Percentiles rank a stretch among this genome's conserved stretches.
These are phyloP conservation scores for Dactylellina cionopaga DNA, from an alignment of 2,329 filamentous ascomycete species.

Conservation along the genomic window DNA sequence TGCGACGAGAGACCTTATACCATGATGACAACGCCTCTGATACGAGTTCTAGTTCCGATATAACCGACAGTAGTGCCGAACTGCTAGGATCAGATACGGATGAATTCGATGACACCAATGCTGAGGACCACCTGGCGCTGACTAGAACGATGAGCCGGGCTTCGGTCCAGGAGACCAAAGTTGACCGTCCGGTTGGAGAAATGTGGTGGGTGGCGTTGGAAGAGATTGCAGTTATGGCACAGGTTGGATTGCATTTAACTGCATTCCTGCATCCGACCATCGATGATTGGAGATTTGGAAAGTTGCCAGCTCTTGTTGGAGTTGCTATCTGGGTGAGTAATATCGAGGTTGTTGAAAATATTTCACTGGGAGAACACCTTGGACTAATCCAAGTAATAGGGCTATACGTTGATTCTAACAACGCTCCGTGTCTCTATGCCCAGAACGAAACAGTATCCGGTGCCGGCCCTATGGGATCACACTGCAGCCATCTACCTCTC, in stretches of 20 bases:
- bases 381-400: slow-evolving; percentile 54
- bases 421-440: slow-evolving; percentile 73
- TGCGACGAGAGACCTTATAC: neutral
- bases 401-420: slow-evolving; percentile 79
- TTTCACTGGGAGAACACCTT: too few relatives aligned
- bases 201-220: slow-evolving; percentile 76
- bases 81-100: slow-evolving; percentile 61
- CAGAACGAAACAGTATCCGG: slow-evolving; percentile 70
- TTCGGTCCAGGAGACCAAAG: slow-evolving; percentile 69
- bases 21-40: slow-evolving; percentile 33
- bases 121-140: slow-evolving; percentile 65
- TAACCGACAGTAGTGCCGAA: slow-evolving; percentile 55
- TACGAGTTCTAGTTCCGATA: slow-evolving; percentile 9
- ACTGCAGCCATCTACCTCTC: slow-evolving; percentile 83
- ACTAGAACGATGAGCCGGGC: slow-evolving; percentile 66
- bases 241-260: slow-evolving; percentile 75
- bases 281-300: slow-evolving; percentile 67
- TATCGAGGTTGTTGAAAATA: neutral
- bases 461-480: slow-evolving; percentile 89
- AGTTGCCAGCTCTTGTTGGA: slow-evolving; percentile 69
- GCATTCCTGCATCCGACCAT: slow-evolving; percentile 69
- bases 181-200: slow-evolving; percentile 80
- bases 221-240: slow-evolving; percentile 75
- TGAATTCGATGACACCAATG: slow-evolving; percentile 70
- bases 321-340: slow-evolving; percentile 74